Evolutionary conservation across 148 eudicot species (phyloP), one percentile per base, ranked within the genome.

Genomic region (Bassia scoparia): DNA sequence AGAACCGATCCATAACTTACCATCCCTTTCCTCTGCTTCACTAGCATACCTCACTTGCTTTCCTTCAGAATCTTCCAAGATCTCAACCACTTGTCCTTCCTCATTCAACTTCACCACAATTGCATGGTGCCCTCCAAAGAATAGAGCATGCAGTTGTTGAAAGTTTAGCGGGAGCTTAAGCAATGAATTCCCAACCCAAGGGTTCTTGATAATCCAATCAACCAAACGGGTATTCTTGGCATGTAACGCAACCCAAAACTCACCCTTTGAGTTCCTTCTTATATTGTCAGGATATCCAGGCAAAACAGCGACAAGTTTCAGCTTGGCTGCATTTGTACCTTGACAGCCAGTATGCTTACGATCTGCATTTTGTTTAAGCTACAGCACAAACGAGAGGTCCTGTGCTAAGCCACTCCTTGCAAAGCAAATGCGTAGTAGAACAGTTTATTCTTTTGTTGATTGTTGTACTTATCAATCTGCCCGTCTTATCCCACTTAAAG

Each of bases 191-290:
- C 90, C 90, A 7, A 78, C 66, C 97, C 88, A 84, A 26, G 86
- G 60, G 76, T 86, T 82, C 4, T 78, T 83, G 27, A 84, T 77
- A 26, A 83, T 52, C 90, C 87, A 87, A 31, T 83, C 70, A 2
- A 90, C 75, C 14, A 89, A 49, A 7, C 52, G 24, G 7, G 85
- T 81, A 41, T 79, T 85, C 76, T 90, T 92, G 2, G 85, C 72
- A 70, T 92, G 93, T 74, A 92, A 29, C 30, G 87, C 96, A 21
- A 92, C 96, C 97, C 97, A 92, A 70, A 89, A 87, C 71, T 87
- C 89, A 7, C 89, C 89, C 17, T 74, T 74, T 7, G 85, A 55
- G 61, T 87, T 87, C 41, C 84, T 82, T 77, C 91, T 84, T 8
- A 87, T 53, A 17, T 87, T 87, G 79, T 87, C 89, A 4, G 89